Evolutionary conservation across 1,139 yeast genomes (phyloP), one percentile per base, ranked within the genome.

Genomic region (Magnusiomyces clavatus): DNA sequence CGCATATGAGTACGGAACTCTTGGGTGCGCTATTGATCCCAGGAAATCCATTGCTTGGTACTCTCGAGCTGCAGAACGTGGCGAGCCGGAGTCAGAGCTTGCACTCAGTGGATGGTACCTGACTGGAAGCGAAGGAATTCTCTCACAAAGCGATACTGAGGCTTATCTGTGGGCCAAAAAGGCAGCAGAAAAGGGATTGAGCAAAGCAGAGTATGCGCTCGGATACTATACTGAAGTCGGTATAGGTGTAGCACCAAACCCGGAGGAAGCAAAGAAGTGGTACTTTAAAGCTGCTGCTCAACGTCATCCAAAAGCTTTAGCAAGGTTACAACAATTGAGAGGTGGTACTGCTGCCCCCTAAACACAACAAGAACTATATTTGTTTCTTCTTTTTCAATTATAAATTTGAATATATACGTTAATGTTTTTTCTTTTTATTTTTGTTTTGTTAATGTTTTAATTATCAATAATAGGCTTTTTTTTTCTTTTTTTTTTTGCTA

Each of bases 91-190:
- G 62, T 92, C 96, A 6, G 90, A 90, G 76, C 73, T 90, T 63
- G 96, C 96, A 0, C 74, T 92, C 53, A 80, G 89, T 56, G 90
- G 97, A 46, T 92, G 98, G 97, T 86, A 85, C 63, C 73, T 92
- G 57, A 81, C 87, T 0, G 97, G 97, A 1, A 81, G 86, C 3
- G 77, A 80, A 12, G 87, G 85, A 0, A 72, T 88, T 34, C 77
- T 94, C 45, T 71, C 74, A 43, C 83, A 86, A 40, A 80, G 81
- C 61, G 92, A 86, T 51, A 82, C 81, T 46, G 83, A 86, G 65
- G 96, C 97, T 0, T 82, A 85, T 54, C 71, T 84, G 58, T 92
- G 97, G 97, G 94, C 96, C 39, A 80, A 87, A 51, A 77, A 86
- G 56, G 90, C 96, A 0, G 83, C 94, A 1, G 85, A 83, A 58